Evolutionary conservation across 768 basidiomycete genomes (phyloP).

Genomic region (Suillus variegatus): DNA sequence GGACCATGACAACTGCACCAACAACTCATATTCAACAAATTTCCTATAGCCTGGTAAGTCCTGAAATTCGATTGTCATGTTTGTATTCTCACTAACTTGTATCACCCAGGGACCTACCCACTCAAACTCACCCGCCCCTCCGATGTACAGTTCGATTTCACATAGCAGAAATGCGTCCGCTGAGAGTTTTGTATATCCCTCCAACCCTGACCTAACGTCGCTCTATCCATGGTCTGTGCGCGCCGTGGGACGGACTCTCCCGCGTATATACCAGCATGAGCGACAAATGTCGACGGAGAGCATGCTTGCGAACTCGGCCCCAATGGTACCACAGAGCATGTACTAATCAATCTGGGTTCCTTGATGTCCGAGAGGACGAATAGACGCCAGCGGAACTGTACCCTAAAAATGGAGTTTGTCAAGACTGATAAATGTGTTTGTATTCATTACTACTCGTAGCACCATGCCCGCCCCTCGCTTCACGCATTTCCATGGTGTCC

Average conservation of each 20-base stretch:
- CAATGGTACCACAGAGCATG: constrained; percentile 21
- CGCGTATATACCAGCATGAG: constrained; percentile 17
- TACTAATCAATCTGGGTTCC: constrained; percentile 16
- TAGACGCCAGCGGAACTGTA: constrained; percentile 12
- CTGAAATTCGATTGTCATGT: neutral
- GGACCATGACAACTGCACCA: constrained; percentile 1
- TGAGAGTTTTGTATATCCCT: constrained; percentile 23
- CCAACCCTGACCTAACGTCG: constrained; percentile 29
- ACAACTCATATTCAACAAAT: neutral
- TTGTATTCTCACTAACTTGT: neutral
- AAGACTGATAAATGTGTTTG: constrained; percentile 14
- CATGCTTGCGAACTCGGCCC: constrained; percentile 24
- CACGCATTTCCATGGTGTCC: neutral
- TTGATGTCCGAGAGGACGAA: neutral
- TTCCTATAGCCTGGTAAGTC: neutral
- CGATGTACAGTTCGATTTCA: constrained; percentile 3
- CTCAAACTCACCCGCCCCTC: constrained; percentile 5
- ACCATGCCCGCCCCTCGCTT: neutral
- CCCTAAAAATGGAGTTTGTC: constrained; percentile 7
- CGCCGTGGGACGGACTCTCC: constrained; percentile 32
- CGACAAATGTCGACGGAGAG: constrained; percentile 30
- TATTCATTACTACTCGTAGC: neutral
- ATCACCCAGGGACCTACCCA: neutral
- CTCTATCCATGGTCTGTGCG: constrained; percentile 40
- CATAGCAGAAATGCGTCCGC: constrained; percentile 20